Evolutionary conservation across 371 early-diverging fungal species (phyloP), one percentile per base, ranked within the genome.

Genomic region (Mucor sp.): DNA sequence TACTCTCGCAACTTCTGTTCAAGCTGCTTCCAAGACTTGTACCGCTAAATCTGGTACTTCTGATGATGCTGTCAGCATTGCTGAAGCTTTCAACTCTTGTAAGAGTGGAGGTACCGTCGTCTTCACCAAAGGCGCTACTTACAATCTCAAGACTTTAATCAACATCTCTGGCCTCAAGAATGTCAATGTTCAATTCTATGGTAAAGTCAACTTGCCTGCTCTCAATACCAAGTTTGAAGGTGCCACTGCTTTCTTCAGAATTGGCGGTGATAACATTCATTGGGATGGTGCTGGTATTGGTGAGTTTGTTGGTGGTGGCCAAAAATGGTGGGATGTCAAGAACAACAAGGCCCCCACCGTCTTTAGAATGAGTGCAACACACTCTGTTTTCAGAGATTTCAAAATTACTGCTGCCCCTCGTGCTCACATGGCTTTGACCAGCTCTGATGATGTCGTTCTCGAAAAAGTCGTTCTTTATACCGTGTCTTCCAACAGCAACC

Each of bases 281-380:
- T 75, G 61, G 59, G 66, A 58, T 32, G 74, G 76, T 48, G 61
- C 60, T n/a, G 72, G 72, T 32, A n/a, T 35, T 47, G 78, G 78
- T 57, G 50, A 69, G 9, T 64, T 75, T 39, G 64, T 63, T 43
- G 71, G 75, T 55, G 68, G 72, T 27, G 78, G 78, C 17, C 78
- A 78, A 47, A 63, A 63, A 9, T 78, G 78, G 78, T 78, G 73
- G 71, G 74, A 75, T 59, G 70, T 68, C n/a, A 63, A 68, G n/a
- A 66, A 75, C 33, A 70, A 68, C 19, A 72, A 70, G 23, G 78
- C 75, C 12, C 78, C 78, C n/a, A 73, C 71, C 21, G 73, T 78
- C 47, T 69, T 78, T 27, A 67, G 70, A 53, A 70, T 72, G 12
- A 66, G 59, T 39, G 75, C 71, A 12, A 70, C 67, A 17, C 68